Evolutionary conservation across 1,284 basidiomycete genomes (phyloP).

Genomic region (Tylopilus orsonianus): DNA sequence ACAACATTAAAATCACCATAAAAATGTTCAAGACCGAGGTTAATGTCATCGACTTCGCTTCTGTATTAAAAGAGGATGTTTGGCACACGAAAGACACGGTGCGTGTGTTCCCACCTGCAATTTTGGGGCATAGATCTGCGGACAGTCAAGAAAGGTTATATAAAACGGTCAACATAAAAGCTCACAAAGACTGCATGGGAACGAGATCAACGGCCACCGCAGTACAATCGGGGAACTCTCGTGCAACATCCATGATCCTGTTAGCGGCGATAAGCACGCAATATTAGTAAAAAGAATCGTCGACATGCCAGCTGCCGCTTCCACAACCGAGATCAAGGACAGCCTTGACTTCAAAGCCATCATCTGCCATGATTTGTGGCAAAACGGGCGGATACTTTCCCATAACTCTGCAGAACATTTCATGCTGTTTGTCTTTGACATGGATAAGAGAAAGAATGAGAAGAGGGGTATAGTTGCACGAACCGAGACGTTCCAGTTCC

Average conservation of each 20-base stretch:
- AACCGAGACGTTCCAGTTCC: conserved; percentile 67
- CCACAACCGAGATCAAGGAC: conserved; percentile 78
- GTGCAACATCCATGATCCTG: conserved; percentile 74
- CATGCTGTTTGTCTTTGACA: conserved; percentile 61
- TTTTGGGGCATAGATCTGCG: conserved; percentile 64
- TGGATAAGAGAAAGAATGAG: conserved; percentile 15
- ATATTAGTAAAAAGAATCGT: conserved; percentile 1
- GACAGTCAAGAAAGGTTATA: conserved; percentile 17
- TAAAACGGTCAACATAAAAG: conserved; percentile 16
- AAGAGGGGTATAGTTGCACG: conserved; percentile 22
- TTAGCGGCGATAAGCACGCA: conserved; percentile 13
- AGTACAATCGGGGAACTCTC: conserved; percentile 66
- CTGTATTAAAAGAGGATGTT: conserved; percentile 37
- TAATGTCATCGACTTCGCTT: conserved; percentile 80
- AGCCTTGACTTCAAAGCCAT: conserved; percentile 57
- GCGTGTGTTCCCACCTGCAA: conserved; percentile 50
- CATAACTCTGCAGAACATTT: conserved; percentile 60
- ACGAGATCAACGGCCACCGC: conserved; percentile 75
- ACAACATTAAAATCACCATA: conserved; percentile 74
- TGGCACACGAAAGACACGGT: conserved; percentile 2
- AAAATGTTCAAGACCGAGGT: conserved; percentile 78
- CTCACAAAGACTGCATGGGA: conserved; percentile 69
- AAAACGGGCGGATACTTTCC: conserved; percentile 64
- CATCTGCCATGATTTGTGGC: conserved; percentile 54
- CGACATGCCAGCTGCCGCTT: conserved; percentile 66